Evolutionary conservation across 441 rosid species (phyloP), one percentile per base, ranked within the genome.

Genomic region (Erodium texanum): DNA sequence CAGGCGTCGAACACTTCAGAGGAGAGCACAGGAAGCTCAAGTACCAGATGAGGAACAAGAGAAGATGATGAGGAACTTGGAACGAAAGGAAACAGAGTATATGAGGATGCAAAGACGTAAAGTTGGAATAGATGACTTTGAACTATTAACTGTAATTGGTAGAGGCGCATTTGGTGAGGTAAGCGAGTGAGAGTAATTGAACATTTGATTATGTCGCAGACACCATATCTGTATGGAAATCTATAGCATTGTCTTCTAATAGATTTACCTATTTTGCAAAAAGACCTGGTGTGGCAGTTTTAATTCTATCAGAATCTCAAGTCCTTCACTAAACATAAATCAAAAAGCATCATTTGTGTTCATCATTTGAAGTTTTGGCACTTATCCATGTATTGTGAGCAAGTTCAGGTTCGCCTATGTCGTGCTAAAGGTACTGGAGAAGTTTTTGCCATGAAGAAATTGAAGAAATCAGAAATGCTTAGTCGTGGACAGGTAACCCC

Each of bases 101-200:
- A 93, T 90, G 98, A 82, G 98, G 73, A 52, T 87, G 79, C 98
- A 93, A 85, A 79, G 98, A 66, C 96, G 95, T 76, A 93, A 91
- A 54, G 61, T 38, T 38, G 45, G 38, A 34, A 34, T 34, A 3
- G 38, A 34, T 34, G 38, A 34, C 38, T 34, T 34, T 52, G 59
- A 52, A 76, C 92, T 86, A 32, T 79, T 93, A 71, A 89, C 92
- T 34, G 82, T 90, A 27, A 86, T 91, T 70, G 97, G 97, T 45
- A 93, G 82, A 86, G 97, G 99, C 65, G 99, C 96, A 73, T 93
- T 91, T 74, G 99, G 87, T 34, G 97, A 93, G 96, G 97, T 93
- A 83, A 48, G 61, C 19, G 61, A 54, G 45, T 1, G 24, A 54
- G 61, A 54, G 9, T 19, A 19, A 18, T 54, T 54, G 1, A 5